Evolutionary conservation across 495 filamentous ascomycete genomes (phyloP).

Genomic region (Penicillium simplicissimum): DNA sequence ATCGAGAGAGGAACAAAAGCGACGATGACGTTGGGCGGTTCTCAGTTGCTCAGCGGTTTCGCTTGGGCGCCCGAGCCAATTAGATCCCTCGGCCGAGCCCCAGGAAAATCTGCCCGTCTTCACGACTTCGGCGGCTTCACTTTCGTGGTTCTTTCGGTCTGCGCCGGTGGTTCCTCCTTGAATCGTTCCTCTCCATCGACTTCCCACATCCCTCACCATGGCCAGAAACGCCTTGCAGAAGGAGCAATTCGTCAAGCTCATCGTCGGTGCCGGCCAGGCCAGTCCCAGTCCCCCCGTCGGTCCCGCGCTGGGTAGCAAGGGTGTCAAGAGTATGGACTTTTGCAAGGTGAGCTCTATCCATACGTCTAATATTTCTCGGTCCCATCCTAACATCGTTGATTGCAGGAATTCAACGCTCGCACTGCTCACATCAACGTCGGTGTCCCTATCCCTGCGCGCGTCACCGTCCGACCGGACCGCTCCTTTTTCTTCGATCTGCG

Average conservation of each 20-base stretch:
- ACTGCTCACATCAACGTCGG: conserved; percentile 82
- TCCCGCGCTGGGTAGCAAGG: conserved; percentile 94
- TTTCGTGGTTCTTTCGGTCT: neutral
- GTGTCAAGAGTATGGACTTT: conserved; percentile 99
- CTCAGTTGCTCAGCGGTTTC: conserved; percentile 23
- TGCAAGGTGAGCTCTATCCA: conserved; percentile 72
- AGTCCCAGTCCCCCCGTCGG: conserved; percentile 96
- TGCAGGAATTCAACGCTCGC: conserved; percentile 94
- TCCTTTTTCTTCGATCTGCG: conserved; percentile 91
- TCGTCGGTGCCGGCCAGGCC: conserved; percentile 96
- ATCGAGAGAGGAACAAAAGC: neutral
- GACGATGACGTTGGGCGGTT: conserved; percentile 27
- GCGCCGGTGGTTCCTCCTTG: neutral
- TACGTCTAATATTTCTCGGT: neutral
- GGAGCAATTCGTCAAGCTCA: conserved; percentile 94
- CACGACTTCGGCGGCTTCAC: conserved; percentile 7
- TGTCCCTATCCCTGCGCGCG: conserved; percentile 83
- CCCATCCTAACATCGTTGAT: neutral
- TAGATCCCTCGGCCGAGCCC: conserved; percentile 9
- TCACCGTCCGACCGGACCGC: conserved; percentile 91
- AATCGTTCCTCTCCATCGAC: neutral
- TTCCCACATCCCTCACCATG: conserved; percentile 55
- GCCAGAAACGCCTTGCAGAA: conserved; percentile 68
- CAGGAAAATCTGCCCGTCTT: conserved; percentile 30
- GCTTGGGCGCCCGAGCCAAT: conserved; percentile 28